Conservation (phyloP, 345 rosid genomes). For the Citrus hindsii region DNA sequence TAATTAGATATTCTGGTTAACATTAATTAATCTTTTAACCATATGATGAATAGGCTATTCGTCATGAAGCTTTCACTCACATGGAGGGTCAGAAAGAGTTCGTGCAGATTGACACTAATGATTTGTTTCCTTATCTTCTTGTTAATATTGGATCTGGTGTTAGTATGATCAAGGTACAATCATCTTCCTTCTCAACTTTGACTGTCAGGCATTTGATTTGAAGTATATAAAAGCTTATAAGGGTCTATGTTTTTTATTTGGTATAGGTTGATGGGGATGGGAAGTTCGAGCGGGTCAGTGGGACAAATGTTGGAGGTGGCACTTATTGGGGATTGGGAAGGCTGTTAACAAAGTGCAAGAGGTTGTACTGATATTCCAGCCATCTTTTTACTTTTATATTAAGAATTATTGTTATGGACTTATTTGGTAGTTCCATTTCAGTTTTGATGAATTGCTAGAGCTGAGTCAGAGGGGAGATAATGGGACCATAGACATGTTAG, state of each 20-base stretch:
- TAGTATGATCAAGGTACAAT: conserved; percentile 90
- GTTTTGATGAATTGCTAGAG: conserved; percentile 95
- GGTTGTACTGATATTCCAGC: conserved; percentile 38
- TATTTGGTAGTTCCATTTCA: conserved; percentile 27
- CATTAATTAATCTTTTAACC: not conserved
- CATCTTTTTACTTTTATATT: not conserved
- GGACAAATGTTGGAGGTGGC: conserved; percentile 99
- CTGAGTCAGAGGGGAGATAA: conserved; percentile 97
- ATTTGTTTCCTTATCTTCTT: conserved; percentile 94
- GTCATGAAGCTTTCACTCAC: conserved; percentile 99
- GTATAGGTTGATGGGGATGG: conserved; percentile 93
- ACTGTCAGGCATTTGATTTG: conserved; percentile 8
- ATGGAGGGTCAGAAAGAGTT: conserved; percentile 93
- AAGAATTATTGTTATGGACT: not conserved
- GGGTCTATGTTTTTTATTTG: conserved; percentile 7
- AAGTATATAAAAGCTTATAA: not conserved
- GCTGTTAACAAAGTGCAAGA: conserved; percentile 90
- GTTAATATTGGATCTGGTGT: conserved; percentile 99
- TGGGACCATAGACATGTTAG: conserved; percentile 92
- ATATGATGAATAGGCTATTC: conserved; percentile 70
- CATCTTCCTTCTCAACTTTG: conserved; percentile 5
- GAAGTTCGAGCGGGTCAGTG: conserved; percentile 93
- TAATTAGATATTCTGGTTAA: not conserved
- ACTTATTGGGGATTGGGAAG: conserved; percentile 98
- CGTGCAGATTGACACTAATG: conserved; percentile 88